A percentile compares a stretch with the other conserved stretches of the same genome.
phyloP scores from a whole-genome alignment of 768 basidiomycete species.

The Collybiopsis luxurians region DNA sequence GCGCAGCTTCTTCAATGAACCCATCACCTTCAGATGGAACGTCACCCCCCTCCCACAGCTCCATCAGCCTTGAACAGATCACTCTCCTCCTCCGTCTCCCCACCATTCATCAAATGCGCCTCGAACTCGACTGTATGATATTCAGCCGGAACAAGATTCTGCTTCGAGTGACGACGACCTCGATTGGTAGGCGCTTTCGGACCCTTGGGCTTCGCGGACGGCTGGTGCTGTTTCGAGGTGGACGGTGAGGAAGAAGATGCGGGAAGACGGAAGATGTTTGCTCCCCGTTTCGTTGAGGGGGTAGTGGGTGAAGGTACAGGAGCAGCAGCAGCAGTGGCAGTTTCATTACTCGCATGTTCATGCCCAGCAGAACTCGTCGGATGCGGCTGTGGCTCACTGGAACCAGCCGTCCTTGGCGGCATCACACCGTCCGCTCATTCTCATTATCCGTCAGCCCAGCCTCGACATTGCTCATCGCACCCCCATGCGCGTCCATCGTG shows the following conservation, averaged over 20 bases:
- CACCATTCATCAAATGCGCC: slow-evolving; percentile 62
- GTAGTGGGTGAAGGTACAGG: too few species aligned
- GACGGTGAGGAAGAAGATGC: neutral
- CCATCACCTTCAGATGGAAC: too few species aligned
- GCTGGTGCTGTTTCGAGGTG: neutral
- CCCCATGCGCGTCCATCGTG: neutral
- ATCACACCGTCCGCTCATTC: too few species aligned
- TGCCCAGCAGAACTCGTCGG: too few species aligned
- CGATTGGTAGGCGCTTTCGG: slow-evolving; percentile 26
- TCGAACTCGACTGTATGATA: slow-evolving; percentile 83
- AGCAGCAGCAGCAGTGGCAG: too few species aligned
- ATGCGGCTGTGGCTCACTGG: too few species aligned
- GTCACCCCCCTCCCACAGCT: neutral
- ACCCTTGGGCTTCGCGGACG: neutral
- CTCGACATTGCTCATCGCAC: neutral
- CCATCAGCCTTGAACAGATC: neutral
- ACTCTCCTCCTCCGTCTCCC: slow-evolving; percentile 21
- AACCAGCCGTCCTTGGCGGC: too few species aligned
- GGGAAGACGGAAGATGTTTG: neutral
- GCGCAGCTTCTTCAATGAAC: neutral
- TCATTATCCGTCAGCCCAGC: neutral
- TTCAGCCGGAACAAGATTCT: slow-evolving; percentile 53
- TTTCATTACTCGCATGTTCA: too few species aligned
- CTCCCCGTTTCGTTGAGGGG: too few species aligned
- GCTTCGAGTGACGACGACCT: slow-evolving; percentile 38